Evolutionary conservation across 2,329 filamentous ascomycete species (phyloP).

Genomic region (Conoideocrella luteorostrata): DNA sequence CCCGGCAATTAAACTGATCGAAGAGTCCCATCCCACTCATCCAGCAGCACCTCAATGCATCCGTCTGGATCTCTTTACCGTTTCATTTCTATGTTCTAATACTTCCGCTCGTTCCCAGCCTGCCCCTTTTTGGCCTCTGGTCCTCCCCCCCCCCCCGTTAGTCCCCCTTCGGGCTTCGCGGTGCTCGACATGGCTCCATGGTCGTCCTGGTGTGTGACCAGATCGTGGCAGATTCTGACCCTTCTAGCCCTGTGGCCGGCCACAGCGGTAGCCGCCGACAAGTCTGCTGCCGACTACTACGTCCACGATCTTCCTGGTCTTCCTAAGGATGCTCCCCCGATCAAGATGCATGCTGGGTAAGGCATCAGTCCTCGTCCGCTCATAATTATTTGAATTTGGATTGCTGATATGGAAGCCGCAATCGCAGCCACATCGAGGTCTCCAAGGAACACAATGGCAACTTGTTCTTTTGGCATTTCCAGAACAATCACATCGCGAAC

Average conservation of each 20-base stretch:
- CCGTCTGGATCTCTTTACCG: not conserved
- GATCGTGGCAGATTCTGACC: constrained; percentile 18
- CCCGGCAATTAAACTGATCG: no score
- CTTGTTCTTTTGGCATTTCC: constrained; percentile 97
- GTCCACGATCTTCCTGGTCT: constrained; percentile 79
- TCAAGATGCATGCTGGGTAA: constrained; percentile 99
- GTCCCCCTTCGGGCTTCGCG: not conserved
- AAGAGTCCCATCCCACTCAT: no score
- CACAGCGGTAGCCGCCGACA: constrained; percentile 22
- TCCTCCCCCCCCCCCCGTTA: not conserved
- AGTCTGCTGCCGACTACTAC: constrained; percentile 70
- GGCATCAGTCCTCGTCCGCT: constrained; percentile 29
- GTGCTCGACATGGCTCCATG: constrained; percentile 7
- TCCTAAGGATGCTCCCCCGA: constrained; percentile 60
- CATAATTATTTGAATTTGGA: no score
- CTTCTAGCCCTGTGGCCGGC: constrained; percentile 37
- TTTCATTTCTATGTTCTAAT: constrained; percentile 1
- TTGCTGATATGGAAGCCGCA: no score
- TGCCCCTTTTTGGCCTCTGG: not conserved
- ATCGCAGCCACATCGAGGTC: constrained; percentile 78
- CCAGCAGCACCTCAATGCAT: no score
- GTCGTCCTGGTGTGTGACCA: constrained; percentile 2
- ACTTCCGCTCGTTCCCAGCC: not conserved
- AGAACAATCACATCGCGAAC: constrained; percentile 92
- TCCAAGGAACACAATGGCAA: constrained; percentile 81